Conservation (phyloP, 257 asterid genomes). For the Capsicum baccatum region DNA sequence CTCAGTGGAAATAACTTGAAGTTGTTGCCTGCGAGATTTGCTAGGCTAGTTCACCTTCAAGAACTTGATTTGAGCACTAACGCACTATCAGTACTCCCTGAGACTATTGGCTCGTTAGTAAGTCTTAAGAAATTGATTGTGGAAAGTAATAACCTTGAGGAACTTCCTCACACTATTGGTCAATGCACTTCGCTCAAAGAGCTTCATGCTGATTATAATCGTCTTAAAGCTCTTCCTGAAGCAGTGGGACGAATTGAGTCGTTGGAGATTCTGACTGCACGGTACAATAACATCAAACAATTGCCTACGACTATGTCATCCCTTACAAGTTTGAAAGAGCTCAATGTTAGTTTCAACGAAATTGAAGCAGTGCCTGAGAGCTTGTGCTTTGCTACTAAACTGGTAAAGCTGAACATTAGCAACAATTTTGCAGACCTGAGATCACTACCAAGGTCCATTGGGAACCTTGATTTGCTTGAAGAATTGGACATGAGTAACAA, state of each 20-base stretch:
- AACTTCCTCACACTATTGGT: constrained; percentile 78
- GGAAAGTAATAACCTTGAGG: constrained; percentile 80
- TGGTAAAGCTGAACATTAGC: constrained; percentile 82
- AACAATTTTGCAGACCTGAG: constrained; percentile 83
- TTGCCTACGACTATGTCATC: constrained; percentile 90
- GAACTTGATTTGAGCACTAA: constrained; percentile 90
- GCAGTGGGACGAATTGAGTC: constrained; percentile 77
- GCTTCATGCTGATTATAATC: constrained; percentile 76
- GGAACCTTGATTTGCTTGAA: constrained; percentile 84
- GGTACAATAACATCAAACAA: constrained; percentile 73
- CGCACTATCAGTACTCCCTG: constrained; percentile 65
- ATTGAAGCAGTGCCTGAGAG: constrained; percentile 87
- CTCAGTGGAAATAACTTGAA: constrained; percentile 72
- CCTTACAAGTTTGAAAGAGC: constrained; percentile 64
- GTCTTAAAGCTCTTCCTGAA: constrained; percentile 89
- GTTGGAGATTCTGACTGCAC: constrained; percentile 71
- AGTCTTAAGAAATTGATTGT: constrained; percentile 64
- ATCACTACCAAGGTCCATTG: constrained; percentile 79
- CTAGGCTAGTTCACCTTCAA: constrained; percentile 60
- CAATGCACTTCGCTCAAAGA: constrained; percentile 70
- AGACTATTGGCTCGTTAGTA: constrained; percentile 70
- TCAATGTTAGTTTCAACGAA: constrained; percentile 80
- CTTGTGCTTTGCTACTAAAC: constrained; percentile 83
- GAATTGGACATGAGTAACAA: constrained; percentile 87
- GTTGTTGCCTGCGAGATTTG: constrained; percentile 62